phyloP scores from a whole-genome alignment of 495 filamentous ascomycete species.

The Pyrenula massariospora region DNA sequence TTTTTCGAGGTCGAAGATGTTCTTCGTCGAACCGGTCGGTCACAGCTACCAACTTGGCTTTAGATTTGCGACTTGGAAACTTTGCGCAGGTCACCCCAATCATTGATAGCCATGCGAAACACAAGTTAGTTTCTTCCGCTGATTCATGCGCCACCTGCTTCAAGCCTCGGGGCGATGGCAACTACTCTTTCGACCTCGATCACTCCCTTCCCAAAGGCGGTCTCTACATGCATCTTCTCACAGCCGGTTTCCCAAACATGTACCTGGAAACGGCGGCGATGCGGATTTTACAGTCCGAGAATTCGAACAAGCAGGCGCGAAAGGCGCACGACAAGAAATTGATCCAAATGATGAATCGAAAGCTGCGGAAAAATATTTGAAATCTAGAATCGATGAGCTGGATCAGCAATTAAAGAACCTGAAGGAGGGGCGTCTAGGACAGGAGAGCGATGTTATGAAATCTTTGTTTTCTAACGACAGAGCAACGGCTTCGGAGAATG shows the following conservation, averaged over 20 bases:
- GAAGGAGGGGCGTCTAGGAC: slow-evolving; percentile 28
- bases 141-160: not conserved
- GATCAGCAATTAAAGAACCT: slow-evolving; percentile 41
- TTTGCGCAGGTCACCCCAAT: too few relatives aligned
- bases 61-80: too few relatives aligned
- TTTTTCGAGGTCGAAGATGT: too few relatives aligned
- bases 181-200: not conserved
- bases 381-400: slow-evolving; percentile 34
- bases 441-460: slow-evolving; percentile 30
- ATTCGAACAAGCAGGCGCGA: not conserved
- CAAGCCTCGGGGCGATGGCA: not conserved
- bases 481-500: slow-evolving; percentile 22
- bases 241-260: not conserved
- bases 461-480: slow-evolving; percentile 27
- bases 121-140: not conserved
- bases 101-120: not conserved
- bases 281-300: not conserved
- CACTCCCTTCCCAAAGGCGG: not conserved
- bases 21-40: too few relatives aligned
- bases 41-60: too few relatives aligned
- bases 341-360: slow-evolving; percentile 41
- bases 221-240: not conserved
- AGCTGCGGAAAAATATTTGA: slow-evolving; percentile 28
- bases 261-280: not conserved
- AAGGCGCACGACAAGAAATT: not conserved